Percentiles rank a stretch among this genome's conserved stretches.
These are phyloP conservation scores for Elaeis guineensis DNA, from an alignment of 176 grass and related monocot species.

Conservation along the genomic window DNA sequence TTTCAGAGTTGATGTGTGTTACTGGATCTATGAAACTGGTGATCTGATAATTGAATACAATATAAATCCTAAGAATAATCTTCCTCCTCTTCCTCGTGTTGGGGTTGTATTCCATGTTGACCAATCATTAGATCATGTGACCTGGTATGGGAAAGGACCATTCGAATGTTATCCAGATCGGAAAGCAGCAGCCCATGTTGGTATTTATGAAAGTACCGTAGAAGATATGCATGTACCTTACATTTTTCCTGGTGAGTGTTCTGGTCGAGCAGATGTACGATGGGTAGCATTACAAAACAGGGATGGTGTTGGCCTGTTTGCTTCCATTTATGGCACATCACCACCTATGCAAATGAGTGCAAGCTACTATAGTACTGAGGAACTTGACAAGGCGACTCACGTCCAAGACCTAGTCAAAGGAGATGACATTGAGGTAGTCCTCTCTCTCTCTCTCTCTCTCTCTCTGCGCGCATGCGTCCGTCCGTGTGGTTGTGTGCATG, in stretches of 20 bases:
- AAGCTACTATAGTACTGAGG: constrained; percentile 57
- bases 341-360: constrained; percentile 85
- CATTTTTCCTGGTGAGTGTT: constrained; percentile 59
- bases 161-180: constrained; percentile 95
- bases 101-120: constrained; percentile 56
- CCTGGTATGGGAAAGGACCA: constrained; percentile 65
- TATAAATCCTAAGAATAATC: constrained; percentile 54
- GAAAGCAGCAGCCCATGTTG: constrained; percentile 61
- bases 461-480: neutral
- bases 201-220: constrained; percentile 51
- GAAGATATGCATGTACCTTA: constrained; percentile 76
- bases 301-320: constrained; percentile 49
- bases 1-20: constrained; percentile 32
- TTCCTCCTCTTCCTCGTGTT: constrained; percentile 73
- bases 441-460: constrained; percentile 4
- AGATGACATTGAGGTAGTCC: constrained; percentile 57
- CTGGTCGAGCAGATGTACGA: constrained; percentile 51
- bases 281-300: constrained; percentile 57
- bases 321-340: constrained; percentile 40
- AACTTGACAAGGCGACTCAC: constrained; percentile 62
- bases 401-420: constrained; percentile 51
- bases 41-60: constrained; percentile 59
- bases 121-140: constrained; percentile 41
- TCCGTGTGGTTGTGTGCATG: no score
- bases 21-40: constrained; percentile 52